Evolutionary conservation across 176 grass and related monocot genomes (phyloP), one percentile per base, ranked within the genome.

Genomic region (Raddia guianensis): DNA sequence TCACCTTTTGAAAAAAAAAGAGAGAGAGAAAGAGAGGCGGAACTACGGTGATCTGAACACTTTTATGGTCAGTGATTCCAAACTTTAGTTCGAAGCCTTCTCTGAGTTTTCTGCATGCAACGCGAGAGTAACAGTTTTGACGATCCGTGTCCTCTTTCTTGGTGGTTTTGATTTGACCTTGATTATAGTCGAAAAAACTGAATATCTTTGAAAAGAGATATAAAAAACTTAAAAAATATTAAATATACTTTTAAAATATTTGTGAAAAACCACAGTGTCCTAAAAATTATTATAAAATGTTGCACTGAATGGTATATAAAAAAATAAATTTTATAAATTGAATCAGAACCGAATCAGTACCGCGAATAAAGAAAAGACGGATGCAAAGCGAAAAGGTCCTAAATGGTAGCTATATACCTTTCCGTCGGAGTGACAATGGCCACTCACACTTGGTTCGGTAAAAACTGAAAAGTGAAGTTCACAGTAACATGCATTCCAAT

Each of bases 41-140:
- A 76, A 81, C 72, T 20, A 82, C 78, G 77, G 57, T 85, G 77
- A 85, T 89, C 57, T 89, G 87, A 85, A 89, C 82, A 49, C 77
- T 70, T 72, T 1, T 47, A 46, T 19, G 72, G 77, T 82, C 77
- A 81, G 65, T 72, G 83, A 82, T 89, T 85, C 87, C 78, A 85
- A 85, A 34, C 78, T 81, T 85, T 66, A 3, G 58, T 35, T 50
- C 6, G 40, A 89, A 89, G 77, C 47, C 57, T 89, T 81, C 43
- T 49, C 3, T 27, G 27, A 27, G 27, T 27, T 42, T 67, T 72
- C n/a, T 44, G 66, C 72, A 4, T 33, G 64, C 65, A 11, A 53
- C 0, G 76, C 0, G 76, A 84, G 54, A 76, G 56, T 57, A 70
- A 81, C 42, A 5, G 48, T 71, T 49, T 48, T 75, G 77, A 84